These are phyloP conservation scores for Phanerodontia chrysosporium DNA, from an alignment of 768 basidiomycete genomes.

Conservation along the genomic window DNA sequence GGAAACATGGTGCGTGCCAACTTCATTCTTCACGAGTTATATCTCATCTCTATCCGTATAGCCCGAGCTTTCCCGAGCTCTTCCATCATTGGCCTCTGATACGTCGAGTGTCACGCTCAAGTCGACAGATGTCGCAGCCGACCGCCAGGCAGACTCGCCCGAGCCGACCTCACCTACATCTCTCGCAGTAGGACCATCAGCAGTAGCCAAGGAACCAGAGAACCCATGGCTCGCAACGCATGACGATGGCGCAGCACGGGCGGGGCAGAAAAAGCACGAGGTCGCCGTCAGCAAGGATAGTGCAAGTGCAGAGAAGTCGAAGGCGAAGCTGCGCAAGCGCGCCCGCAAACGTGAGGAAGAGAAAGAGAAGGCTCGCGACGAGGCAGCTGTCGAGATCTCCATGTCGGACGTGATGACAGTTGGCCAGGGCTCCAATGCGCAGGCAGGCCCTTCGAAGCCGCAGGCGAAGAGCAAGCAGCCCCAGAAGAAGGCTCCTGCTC, in stretches of 20 bases:
- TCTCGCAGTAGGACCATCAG: not conserved
- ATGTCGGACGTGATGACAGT: constrained; percentile 44
- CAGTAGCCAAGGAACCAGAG: constrained; percentile 13
- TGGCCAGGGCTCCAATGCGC: constrained; percentile 1
- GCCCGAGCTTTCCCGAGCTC: constrained; percentile 17
- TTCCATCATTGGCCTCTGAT: constrained; percentile 41
- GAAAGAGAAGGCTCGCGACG: constrained; percentile 58
- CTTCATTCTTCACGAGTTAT: too few relatives aligned
- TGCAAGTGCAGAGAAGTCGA: constrained; percentile 55
- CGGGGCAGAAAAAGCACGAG: constrained; percentile 69
- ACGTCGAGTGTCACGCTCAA: constrained; percentile 67
- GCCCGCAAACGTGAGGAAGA: constrained; percentile 52
- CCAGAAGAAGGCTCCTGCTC: not conserved
- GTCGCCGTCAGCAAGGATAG: constrained; percentile 68
- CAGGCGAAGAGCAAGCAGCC: constrained; percentile 15
- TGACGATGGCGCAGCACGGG: constrained; percentile 31
- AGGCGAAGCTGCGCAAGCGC: constrained; percentile 70
- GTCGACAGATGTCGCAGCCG: constrained; percentile 49
- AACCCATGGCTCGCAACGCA: constrained; percentile 81
- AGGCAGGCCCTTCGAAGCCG: constrained; percentile 14
- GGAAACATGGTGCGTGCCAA: constrained; percentile 30
- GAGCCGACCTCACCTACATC: constrained; percentile 18
- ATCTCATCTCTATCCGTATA: not conserved
- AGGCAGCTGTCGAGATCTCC: constrained; percentile 77
- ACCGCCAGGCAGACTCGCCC: constrained; percentile 12